phyloP scores from a whole-genome alignment of 225 moss, liverwort and hornwort genomes.

The Neckera pumila region DNA sequence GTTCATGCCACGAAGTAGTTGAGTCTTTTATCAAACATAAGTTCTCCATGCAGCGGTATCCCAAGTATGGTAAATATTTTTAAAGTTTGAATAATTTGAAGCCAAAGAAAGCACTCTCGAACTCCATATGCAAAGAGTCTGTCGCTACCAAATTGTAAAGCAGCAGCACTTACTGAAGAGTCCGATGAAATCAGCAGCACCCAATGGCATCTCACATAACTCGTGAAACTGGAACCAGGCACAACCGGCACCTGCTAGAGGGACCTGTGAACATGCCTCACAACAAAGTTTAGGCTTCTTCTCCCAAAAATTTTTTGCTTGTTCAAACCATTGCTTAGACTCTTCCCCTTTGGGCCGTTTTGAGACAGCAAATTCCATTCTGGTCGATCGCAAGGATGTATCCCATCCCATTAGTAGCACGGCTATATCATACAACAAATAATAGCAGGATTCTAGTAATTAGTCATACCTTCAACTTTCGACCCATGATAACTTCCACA shows the following conservation, averaged over 20 bases:
- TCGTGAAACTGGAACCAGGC: slow-evolving; percentile 86
- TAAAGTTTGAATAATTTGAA: neutral
- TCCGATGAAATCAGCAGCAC: slow-evolving; percentile 81
- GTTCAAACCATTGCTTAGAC: neutral
- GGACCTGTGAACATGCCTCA: slow-evolving; percentile 31
- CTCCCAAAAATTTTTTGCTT: no score
- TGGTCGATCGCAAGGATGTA: neutral
- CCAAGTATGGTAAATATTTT: neutral
- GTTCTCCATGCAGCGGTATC: neutral
- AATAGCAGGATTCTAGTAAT: neutral
- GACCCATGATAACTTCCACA: slow-evolving; percentile 78
- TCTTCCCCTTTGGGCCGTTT: neutral
- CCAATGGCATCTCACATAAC: slow-evolving; percentile 88
- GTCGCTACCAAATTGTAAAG: neutral
- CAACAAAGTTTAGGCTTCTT: neutral
- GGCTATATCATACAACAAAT: neutral
- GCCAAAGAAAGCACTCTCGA: neutral
- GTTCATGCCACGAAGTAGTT: neutral
- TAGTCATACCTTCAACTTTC: slow-evolving; percentile 51
- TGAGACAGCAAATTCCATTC: neutral
- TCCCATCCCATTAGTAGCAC: neutral
- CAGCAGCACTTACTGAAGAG: slow-evolving; percentile 50
- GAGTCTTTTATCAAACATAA: no score
- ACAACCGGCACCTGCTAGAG: slow-evolving; percentile 64
- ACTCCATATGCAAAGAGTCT: neutral